Evolutionary conservation across 192 early-diverging fungal genomes (phyloP).

Genomic region (Mortierella hygrophila): DNA sequence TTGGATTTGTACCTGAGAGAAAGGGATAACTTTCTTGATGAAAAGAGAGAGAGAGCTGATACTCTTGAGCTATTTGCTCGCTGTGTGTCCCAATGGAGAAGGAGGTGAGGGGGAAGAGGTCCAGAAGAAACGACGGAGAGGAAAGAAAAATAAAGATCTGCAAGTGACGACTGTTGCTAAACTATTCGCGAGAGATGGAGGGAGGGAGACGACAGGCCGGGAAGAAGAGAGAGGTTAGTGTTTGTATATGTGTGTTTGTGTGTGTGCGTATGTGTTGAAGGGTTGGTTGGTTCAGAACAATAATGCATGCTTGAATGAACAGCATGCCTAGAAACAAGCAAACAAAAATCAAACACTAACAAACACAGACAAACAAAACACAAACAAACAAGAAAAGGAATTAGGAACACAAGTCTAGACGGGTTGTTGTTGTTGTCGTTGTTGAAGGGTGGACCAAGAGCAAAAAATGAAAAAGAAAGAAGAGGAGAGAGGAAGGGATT

Average conservation of each 20-base stretch:
- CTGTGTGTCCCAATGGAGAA: neutral
- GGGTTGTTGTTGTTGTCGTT: too few species aligned
- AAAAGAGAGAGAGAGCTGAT: too few species aligned
- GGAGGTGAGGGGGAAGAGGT: neutral
- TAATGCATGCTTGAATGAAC: constrained; percentile 1
- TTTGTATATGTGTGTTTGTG: neutral
- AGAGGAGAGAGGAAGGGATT: neutral
- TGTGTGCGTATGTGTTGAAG: neutral
- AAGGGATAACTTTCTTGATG: neutral
- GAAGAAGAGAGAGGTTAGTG: neutral
- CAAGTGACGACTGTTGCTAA: neutral
- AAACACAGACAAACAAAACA: neutral
- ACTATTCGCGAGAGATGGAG: neutral
- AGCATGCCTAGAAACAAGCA: neutral
- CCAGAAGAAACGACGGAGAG: neutral
- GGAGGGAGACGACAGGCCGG: neutral
- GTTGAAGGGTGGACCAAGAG: too few species aligned
- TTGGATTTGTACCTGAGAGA: neutral
- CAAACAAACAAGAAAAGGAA: neutral
- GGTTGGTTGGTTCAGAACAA: neutral
- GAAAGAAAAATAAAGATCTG: constrained; percentile 1
- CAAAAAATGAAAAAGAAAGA: neutral
- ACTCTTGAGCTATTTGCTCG: too few species aligned
- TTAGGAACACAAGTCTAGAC: neutral
- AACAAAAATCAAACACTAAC: neutral